Evolutionary conservation across 1,139 yeast species (phyloP).

Genomic region (Kodamaea arcana): DNA sequence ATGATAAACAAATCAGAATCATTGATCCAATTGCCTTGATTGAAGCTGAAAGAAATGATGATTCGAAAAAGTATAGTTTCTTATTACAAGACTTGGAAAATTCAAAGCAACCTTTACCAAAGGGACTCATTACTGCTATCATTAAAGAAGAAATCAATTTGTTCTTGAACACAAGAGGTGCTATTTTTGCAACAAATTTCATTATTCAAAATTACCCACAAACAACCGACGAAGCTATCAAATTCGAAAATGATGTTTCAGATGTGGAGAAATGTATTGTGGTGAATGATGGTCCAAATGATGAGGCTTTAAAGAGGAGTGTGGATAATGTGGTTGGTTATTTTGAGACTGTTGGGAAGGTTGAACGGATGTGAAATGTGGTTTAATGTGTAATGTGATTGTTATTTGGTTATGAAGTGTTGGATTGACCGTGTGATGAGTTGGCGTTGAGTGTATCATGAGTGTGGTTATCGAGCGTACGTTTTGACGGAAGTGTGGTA

Average conservation of each 20-base stretch:
- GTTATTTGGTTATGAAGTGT: too few species aligned
- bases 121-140: conserved; percentile 56
- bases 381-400: conserved; percentile 8
- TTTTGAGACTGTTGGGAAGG: conserved; percentile 55
- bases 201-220: conserved; percentile 54
- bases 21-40: conserved; percentile 46
- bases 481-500: too few species aligned
- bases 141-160: conserved; percentile 44
- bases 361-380: conserved; percentile 15
- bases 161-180: conserved; percentile 37
- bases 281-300: conserved; percentile 21
- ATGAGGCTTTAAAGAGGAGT: conserved; percentile 24
- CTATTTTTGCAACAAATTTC: conserved; percentile 42
- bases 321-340: conserved; percentile 49
- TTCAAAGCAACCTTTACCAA: conserved; percentile 41
- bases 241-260: conserved; percentile 55
- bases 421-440: too few species aligned
- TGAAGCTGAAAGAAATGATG: conserved; percentile 38
- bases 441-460: too few species aligned
- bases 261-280: conserved; percentile 41
- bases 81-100: conserved; percentile 39
- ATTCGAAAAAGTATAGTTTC: conserved; percentile 37
- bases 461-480: too few species aligned
- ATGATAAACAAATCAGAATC: conserved; percentile 37
- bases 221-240: conserved; percentile 57